phyloP scores from a whole-genome alignment of 768 basidiomycete genomes.

The Boletus reticuloceps region DNA sequence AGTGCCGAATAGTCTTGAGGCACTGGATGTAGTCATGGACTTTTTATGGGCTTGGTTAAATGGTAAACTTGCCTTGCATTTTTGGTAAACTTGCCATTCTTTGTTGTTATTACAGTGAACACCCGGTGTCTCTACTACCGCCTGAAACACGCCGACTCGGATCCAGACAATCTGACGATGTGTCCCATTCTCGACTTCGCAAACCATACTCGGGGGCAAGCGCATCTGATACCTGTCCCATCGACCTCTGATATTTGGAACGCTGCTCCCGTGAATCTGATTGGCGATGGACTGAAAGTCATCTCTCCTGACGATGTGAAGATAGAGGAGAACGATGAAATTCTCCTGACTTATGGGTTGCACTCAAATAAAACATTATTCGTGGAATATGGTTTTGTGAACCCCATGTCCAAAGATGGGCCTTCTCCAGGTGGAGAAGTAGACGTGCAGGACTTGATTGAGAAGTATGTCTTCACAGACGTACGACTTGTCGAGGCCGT shows the following conservation, averaged over 20 bases:
- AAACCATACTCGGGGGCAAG: constrained; percentile 57
- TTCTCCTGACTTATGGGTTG: constrained; percentile 75
- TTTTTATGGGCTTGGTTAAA: constrained; percentile 93
- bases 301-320: constrained; percentile 43
- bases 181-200: constrained; percentile 91
- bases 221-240: constrained; percentile 43
- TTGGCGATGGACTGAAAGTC: constrained; percentile 50
- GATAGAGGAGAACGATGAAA: constrained; percentile 55
- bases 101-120: constrained; percentile 58
- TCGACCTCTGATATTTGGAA: constrained; percentile 38
- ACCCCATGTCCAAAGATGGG: constrained; percentile 30
- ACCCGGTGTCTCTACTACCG: constrained; percentile 85
- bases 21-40: constrained; percentile 29
- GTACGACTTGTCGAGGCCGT: constrained; percentile 43
- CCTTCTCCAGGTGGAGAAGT: constrained; percentile 48
- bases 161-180: constrained; percentile 79
- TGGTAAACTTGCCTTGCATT: constrained; percentile 43
- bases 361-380: constrained; percentile 79
- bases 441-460: constrained; percentile 55
- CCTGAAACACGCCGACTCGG: constrained; percentile 43
- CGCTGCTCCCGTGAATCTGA: constrained; percentile 32
- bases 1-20: neutral
- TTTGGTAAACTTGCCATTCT: neutral
- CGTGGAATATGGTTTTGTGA: constrained; percentile 89
- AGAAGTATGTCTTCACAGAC: constrained; percentile 47